Evolutionary conservation across 305 asterid genomes (phyloP), one percentile per base, ranked within the genome.

Genomic region (Fraxinus velutina): DNA sequence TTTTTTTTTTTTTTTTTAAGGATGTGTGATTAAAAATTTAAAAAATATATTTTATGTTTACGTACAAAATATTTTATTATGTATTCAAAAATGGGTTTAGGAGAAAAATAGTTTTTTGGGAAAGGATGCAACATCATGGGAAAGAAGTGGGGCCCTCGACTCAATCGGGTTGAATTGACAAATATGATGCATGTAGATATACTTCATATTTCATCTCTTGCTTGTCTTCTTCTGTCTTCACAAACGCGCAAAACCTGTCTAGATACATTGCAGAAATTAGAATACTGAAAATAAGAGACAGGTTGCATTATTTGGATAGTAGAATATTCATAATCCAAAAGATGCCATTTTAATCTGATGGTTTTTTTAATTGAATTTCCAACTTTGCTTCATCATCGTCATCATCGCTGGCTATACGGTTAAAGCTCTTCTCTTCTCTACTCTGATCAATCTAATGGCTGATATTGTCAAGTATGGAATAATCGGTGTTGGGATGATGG

Each of bases 401-500:
- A 39, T 39, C 3, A 39, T 39, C 2, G 7, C 4, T 0, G 71
- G 32, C 71, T 62, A 2, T 6, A 60, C 32, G 9, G 71, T 39
- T 9, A 39, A 39, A 8, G 2, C 50, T 39, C 50, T 39, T 39
- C 10, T 52, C 8, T n/a, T n/a, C 29, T 62, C 33, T 62, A 0
- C 32, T 62, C 72, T 3, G 72, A 62, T 62, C 39, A 70, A 70
- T 30, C 75, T 22, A 70, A 79, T 79, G 82, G 84, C 9, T 4
- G 79, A 60, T 30, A 75, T 76, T 3, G 84, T 91, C 0, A 93
- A 84, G 29, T 95, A 95, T 80, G 99, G 99, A 50, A 94, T 95
- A 37, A 91, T 95, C 57, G 99, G 99, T 34, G 98, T 90, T 12
- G 99, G 99, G 37, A 95, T 95, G 99, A 95, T 94, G 99, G 98